phyloP scores from a whole-genome alignment of 2,329 filamentous ascomycete genomes.

The Myriosclerotinia duriaeana region DNA sequence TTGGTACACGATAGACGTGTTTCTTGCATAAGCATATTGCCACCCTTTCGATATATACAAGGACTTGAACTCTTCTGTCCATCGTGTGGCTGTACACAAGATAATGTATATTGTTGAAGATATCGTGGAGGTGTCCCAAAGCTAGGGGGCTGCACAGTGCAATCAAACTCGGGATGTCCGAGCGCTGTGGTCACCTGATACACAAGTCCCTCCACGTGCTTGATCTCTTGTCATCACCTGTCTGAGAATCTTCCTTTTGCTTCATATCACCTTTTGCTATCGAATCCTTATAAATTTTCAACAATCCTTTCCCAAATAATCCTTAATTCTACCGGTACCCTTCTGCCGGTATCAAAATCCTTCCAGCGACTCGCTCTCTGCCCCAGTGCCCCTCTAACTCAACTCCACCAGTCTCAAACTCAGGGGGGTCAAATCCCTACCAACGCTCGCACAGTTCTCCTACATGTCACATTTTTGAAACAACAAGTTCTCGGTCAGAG shows the following conservation, averaged over 20 bases:
- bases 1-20: not conserved
- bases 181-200: not conserved
- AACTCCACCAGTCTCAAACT: not conserved
- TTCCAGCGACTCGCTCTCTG: not conserved
- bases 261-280: too few relatives aligned
- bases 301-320: too few relatives aligned
- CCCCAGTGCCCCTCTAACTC: not conserved
- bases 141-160: not conserved
- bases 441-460: slow-evolving; percentile 7
- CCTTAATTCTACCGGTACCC: not conserved
- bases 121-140: not conserved
- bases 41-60: not conserved
- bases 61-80: too few relatives aligned
- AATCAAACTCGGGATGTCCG: not conserved
- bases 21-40: not conserved
- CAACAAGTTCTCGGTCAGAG: not conserved
- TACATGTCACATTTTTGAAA: slow-evolving; percentile 9
- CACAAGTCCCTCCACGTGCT: not conserved
- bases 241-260: not conserved
- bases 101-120: not conserved
- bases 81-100: not conserved
- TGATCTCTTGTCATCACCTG: not conserved
- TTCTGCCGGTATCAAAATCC: not conserved
- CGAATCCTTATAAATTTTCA: not conserved
- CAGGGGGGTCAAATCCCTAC: slow-evolving; percentile 10